phyloP scores from a whole-genome alignment of 1,284 basidiomycete species.

The Melampsora abietis-canadensis region DNA sequence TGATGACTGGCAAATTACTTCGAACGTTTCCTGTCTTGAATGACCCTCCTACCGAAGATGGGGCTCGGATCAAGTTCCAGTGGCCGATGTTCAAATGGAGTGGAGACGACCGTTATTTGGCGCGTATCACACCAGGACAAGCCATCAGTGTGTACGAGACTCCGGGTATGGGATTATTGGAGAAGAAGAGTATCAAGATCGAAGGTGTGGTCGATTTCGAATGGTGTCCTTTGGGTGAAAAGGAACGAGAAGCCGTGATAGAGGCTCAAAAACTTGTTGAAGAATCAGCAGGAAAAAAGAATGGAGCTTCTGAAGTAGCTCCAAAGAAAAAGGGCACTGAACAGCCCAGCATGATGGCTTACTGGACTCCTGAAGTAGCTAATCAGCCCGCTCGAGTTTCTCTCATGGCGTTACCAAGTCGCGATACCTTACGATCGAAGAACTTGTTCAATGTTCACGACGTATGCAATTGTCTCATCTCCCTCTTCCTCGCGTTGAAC shows the following conservation, averaged over 20 bases:
- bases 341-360: conserved; percentile 74
- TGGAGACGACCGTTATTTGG: conserved; percentile 91
- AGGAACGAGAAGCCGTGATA: conserved; percentile 63
- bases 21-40: conserved; percentile 77
- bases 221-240: conserved; percentile 93
- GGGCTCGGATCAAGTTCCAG: conserved; percentile 63
- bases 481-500: not conserved
- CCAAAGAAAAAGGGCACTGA: conserved; percentile 48
- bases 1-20: conserved; percentile 85
- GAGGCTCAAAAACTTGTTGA: conserved; percentile 62
- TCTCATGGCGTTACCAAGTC: conserved; percentile 80
- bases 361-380: conserved; percentile 92
- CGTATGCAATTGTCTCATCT: conserved; percentile 58
- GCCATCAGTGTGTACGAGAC: conserved; percentile 96
- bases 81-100: conserved; percentile 99
- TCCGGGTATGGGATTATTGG: conserved; percentile 87
- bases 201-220: conserved; percentile 98
- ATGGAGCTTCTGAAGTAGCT: conserved; percentile 39
- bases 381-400: conserved; percentile 98
- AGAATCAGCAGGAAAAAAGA: not conserved
- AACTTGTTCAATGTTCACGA: conserved; percentile 98
- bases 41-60: conserved; percentile 55
- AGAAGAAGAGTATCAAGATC: conserved; percentile 96
- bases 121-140: conserved; percentile 78
- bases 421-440: conserved; percentile 83